These are phyloP conservation scores for Penicillium sp. DNA, from an alignment of 2,329 filamentous ascomycete genomes.

Conservation along the genomic window DNA sequence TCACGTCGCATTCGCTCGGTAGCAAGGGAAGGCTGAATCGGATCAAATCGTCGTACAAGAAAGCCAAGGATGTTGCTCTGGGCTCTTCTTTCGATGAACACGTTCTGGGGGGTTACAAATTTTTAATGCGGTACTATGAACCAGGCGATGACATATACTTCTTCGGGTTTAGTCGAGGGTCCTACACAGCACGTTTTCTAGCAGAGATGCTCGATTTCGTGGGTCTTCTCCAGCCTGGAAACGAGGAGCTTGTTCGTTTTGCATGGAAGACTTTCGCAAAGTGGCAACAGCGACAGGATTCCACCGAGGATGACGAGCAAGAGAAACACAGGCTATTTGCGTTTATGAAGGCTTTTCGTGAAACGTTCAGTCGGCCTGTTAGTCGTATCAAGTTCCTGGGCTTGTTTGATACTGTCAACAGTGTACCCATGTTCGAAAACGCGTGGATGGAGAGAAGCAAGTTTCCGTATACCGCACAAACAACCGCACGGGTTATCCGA, in stretches of 20 bases:
- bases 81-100: conserved; percentile 80
- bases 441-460: conserved; percentile 73
- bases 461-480: conserved; percentile 63
- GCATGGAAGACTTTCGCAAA: conserved; percentile 66
- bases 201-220: conserved; percentile 85
- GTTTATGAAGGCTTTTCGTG: conserved; percentile 79
- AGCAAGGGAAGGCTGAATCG: conserved; percentile 35
- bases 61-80: conserved; percentile 67
- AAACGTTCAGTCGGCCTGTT: conserved; percentile 77
- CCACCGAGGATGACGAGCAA: conserved; percentile 27
- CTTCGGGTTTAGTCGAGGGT: conserved; percentile 73
- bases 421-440: conserved; percentile 74
- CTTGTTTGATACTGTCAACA: conserved; percentile 81
- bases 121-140: conserved; percentile 73
- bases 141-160: conserved; percentile 65
- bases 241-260: conserved; percentile 82
- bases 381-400: conserved; percentile 74
- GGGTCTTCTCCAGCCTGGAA: conserved; percentile 75
- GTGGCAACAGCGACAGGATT: conserved; percentile 38
- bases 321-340: conserved; percentile 59
- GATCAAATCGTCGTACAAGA: conserved; percentile 57
- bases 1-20: conserved; percentile 37
- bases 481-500: conserved; percentile 57
- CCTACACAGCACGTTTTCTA: conserved; percentile 73
- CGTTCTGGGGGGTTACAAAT: conserved; percentile 79